Evolutionary conservation across 495 filamentous ascomycete genomes (phyloP).

Genomic region (Letharia lupina): DNA sequence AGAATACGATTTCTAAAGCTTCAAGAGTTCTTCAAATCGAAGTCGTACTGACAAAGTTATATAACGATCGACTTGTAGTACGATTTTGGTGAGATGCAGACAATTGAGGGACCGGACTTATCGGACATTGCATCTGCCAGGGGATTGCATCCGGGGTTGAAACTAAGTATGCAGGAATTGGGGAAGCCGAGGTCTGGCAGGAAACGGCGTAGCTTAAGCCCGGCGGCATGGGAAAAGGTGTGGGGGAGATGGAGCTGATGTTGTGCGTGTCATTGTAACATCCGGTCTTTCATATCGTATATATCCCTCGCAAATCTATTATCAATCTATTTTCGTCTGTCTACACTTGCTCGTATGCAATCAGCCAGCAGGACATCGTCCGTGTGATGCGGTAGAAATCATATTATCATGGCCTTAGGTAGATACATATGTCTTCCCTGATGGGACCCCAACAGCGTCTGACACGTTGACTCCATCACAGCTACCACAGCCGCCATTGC

Average conservation of each 20-base stretch:
- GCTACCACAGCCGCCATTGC: conserved; percentile 41
- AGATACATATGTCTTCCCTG: background rate
- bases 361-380: background rate
- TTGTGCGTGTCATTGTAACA: background rate
- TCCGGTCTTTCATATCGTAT: background rate
- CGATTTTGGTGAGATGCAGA: no score
- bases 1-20: no score
- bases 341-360: background rate
- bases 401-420: conserved; percentile 12
- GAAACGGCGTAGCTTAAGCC: background rate
- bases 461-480: conserved; percentile 2
- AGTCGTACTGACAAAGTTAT: no score
- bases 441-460: background rate
- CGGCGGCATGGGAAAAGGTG: background rate
- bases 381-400: background rate
- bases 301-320: background rate
- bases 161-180: background rate
- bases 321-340: background rate
- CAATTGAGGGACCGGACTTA: no score
- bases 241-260: background rate
- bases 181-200: background rate
- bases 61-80: no score
- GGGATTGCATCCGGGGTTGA: no score
- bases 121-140: no score
- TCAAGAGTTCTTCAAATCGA: no score